phyloP scores from a whole-genome alignment of 1,139 yeast genomes.

The Hyphopichia buzzinii region DNA sequence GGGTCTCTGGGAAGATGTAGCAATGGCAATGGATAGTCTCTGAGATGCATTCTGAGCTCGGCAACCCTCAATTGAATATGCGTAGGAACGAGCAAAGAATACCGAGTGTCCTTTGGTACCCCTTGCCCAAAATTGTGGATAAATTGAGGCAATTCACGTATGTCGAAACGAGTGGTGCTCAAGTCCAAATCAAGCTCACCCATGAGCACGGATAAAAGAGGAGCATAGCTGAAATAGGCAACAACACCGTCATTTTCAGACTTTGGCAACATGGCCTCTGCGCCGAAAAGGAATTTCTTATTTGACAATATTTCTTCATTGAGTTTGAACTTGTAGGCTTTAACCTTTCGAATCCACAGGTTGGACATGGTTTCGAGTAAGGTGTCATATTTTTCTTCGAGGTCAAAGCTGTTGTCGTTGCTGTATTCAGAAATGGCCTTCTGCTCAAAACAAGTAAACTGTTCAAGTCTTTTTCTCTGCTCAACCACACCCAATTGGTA shows the following conservation, averaged over 20 bases:
- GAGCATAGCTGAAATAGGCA: conserved; percentile 61
- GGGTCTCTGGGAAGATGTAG: conserved; percentile 33
- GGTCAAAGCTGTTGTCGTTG: conserved; percentile 5
- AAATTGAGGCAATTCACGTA: conserved; percentile 55
- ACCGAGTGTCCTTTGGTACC: conserved; percentile 66
- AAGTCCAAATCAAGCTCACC: conserved; percentile 56
- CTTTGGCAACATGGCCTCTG: conserved; percentile 42
- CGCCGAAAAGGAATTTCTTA: conserved; percentile 47
- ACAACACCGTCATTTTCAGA: conserved; percentile 52
- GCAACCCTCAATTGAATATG: conserved; percentile 45
- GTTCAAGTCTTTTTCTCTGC: conserved; percentile 63
- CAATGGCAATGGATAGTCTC: conserved; percentile 71
- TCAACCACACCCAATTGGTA: conserved; percentile 76
- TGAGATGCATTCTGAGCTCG: conserved; percentile 53
- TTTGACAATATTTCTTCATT: conserved; percentile 50
- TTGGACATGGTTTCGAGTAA: conserved; percentile 21
- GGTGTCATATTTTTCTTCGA: conserved; percentile 10
- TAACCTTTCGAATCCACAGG: conserved; percentile 53
- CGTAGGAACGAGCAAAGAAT: conserved; percentile 68
- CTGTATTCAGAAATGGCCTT: conserved; percentile 7
- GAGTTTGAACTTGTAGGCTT: conserved; percentile 40
- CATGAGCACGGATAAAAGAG: conserved; percentile 58
- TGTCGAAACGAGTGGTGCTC: conserved; percentile 53
- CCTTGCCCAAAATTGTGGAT: conserved; percentile 78
- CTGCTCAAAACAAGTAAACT: conserved; percentile 51